Evolutionary conservation across 2,329 filamentous ascomycete genomes (phyloP).

Genomic region (Claviceps purpurea): DNA sequence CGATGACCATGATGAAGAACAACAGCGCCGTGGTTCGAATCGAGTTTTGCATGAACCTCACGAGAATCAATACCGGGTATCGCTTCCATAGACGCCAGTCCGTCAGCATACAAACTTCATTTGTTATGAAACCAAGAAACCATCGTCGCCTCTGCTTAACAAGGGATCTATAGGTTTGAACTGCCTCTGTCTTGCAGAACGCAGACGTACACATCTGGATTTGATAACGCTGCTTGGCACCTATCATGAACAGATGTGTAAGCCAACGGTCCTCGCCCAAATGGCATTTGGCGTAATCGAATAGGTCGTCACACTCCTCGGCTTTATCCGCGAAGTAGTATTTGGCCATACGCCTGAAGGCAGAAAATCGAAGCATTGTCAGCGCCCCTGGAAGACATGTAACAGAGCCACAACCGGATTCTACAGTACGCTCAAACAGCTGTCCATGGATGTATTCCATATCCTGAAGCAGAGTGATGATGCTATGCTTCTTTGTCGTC

Average conservation of each 20-base stretch:
- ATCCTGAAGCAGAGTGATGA: conserved; percentile 88
- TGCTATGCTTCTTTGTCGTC: conserved; percentile 73
- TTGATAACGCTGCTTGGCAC: conserved; percentile 81
- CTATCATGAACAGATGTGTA: conserved; percentile 98
- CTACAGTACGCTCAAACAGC: conserved; percentile 87
- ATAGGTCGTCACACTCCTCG: conserved; percentile 87
- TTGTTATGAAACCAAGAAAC: conserved; percentile 96
- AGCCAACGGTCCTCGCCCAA: conserved; percentile 93
- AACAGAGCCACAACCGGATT: conserved; percentile 86
- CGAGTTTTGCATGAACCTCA: conserved; percentile 91
- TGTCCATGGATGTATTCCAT: conserved; percentile 98
- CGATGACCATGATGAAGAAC: conserved; percentile 87
- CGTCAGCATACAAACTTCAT: conserved; percentile 96
- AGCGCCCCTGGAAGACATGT: conserved; percentile 92
- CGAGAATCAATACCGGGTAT: conserved; percentile 73
- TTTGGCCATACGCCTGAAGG: conserved; percentile 91
- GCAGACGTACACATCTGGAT: conserved; percentile 96
- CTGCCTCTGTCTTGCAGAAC: conserved; percentile 96
- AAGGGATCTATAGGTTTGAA: conserved; percentile 72
- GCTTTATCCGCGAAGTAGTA: conserved; percentile 98
- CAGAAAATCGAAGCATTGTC: conserved; percentile 90
- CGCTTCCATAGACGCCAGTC: conserved; percentile 83
- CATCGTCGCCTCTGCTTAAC: conserved; percentile 90
- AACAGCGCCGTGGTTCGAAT: conserved; percentile 87
- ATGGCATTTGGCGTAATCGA: conserved; percentile 93